Percentiles rank a stretch among this genome's conserved stretches.
Evolutionary conservation across 768 basidiomycete genomes (phyloP).

Genomic region (Russula abietina): DNA sequence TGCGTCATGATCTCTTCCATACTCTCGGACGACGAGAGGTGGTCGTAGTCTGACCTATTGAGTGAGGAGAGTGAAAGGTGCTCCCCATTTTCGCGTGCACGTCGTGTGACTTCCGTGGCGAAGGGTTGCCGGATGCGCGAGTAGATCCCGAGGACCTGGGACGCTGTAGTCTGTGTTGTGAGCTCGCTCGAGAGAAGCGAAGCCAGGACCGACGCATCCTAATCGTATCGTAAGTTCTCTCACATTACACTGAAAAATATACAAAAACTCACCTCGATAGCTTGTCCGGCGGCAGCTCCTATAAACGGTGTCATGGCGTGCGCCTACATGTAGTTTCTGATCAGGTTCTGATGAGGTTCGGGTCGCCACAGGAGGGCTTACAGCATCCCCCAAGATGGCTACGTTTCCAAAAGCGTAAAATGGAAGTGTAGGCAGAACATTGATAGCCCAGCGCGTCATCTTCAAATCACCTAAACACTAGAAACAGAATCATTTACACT

Average conservation of each 20-base stretch:
- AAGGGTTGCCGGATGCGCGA: slow-evolving; percentile 32
- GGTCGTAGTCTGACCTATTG: not conserved
- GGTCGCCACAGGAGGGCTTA: slow-evolving; percentile 12
- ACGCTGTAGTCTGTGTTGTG: slow-evolving; percentile 25
- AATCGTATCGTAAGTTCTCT: not conserved
- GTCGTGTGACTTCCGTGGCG: slow-evolving; percentile 26
- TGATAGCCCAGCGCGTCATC: slow-evolving; percentile 53
- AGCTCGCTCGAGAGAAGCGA: slow-evolving; percentile 40
- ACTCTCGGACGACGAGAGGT: not conserved
- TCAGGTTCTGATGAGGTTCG: not conserved
- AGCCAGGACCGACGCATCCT: slow-evolving; percentile 37
- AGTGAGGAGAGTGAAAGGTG: slow-evolving; percentile 26
- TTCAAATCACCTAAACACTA: slow-evolving; percentile 10
- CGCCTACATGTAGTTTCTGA: slow-evolving; percentile 24
- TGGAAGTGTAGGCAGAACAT: slow-evolving; percentile 47
- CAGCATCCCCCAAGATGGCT: slow-evolving; percentile 41
- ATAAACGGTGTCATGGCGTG: slow-evolving; percentile 40
- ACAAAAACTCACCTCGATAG: slow-evolving; percentile 36
- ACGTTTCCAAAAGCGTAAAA: slow-evolving; percentile 50
- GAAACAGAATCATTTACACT: not conserved
- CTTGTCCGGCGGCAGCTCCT: slow-evolving; percentile 40
- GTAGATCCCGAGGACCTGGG: slow-evolving; percentile 30
- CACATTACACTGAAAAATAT: too few relatives aligned
- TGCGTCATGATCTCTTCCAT: not conserved
- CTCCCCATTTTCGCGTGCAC: slow-evolving; percentile 29